These are phyloP conservation scores for Irpex lacteus DNA, from an alignment of 1,284 basidiomycete genomes.

Conservation along the genomic window DNA sequence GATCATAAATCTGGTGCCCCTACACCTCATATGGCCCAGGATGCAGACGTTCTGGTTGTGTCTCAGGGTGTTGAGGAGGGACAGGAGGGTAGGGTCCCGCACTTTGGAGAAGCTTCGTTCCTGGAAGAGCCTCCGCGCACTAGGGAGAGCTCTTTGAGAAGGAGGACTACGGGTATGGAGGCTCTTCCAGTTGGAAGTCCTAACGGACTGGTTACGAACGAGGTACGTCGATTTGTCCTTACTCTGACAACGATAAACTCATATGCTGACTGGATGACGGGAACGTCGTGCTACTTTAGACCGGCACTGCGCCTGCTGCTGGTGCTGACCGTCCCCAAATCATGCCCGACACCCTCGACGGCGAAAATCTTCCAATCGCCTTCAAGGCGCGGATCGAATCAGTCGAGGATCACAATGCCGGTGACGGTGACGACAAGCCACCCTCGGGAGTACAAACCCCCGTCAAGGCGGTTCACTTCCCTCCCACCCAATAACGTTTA, in stretches of 20 bases:
- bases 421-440: neutral
- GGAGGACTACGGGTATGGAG: neutral
- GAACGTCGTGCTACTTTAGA: neutral
- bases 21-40: neutral
- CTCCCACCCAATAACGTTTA: slow-evolving; percentile 8
- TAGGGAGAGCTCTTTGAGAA: neutral
- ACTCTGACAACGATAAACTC: no score
- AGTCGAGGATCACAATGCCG: no score
- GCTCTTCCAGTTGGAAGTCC: neutral
- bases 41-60: neutral
- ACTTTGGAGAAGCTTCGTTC: neutral
- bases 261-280: neutral
- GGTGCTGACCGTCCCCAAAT: no score
- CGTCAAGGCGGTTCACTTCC: slow-evolving; percentile 6
- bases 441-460: slow-evolving; percentile 4
- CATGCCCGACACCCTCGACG: no score
- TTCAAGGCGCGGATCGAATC: neutral
- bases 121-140: neutral
- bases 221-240: neutral
- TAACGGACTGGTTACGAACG: neutral
- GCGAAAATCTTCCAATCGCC: neutral
- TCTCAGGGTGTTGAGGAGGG: neutral
- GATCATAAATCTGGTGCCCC: neutral
- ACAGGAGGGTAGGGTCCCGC: neutral
- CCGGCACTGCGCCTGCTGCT: no score